Base-by-base conservation (phyloP, 2,329 filamentous ascomycete species). In the Cryphonectria nitschkei region DNA sequence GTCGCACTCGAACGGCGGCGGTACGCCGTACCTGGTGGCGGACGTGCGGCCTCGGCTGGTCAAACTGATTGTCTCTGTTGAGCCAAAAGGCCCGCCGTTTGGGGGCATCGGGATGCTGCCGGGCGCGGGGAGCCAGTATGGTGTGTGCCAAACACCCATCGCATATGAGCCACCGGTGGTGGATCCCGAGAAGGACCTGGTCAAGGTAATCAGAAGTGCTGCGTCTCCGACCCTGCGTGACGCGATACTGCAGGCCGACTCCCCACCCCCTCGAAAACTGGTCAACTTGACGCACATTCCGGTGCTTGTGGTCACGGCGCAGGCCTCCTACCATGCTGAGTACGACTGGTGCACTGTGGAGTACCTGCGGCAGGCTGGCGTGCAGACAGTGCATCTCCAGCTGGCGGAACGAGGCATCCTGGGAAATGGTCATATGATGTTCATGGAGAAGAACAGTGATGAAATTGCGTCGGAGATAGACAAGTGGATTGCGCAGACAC, bases 51-150 rank as follows among this genome's bases (percentile, higher is more conserved):
- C 87, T 0, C 74, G 82, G 0, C 77, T 85, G 0, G 83, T 89
- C 1, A 82, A 81, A 29, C 83, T 79, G 0, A 81, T 88, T 29
- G 77, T 90, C 1, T 80, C 83, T 0, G 72, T 90, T 16, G 88
- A 89, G 74, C 87, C 87, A 0, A 76, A 79, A 4, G 87, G 87
- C 0, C 87, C 87, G 0, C 87, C 86, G 0, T 88, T 85, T 26
- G 52, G 46, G 14, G 11, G 16, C 22, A 43, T 52, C 58, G 26
- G 41, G 13, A 11, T 29, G 32, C 14, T 61, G 29, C 19, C 41
- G 43, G 29, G 4, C 9, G 29, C 32, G 7, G 56, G 39, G 22
- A 54, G 37, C 41, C 41, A 6, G 22, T 63, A 52, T 37, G 67
- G 67, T 4, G 67, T 63, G 29, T 62, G 41, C 14, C 67, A 68